A percentile compares a stretch with the other conserved stretches of the same genome.
These are phyloP conservation scores for Xylaria curta DNA, from an alignment of 495 filamentous ascomycete species.

Conservation along the genomic window DNA sequence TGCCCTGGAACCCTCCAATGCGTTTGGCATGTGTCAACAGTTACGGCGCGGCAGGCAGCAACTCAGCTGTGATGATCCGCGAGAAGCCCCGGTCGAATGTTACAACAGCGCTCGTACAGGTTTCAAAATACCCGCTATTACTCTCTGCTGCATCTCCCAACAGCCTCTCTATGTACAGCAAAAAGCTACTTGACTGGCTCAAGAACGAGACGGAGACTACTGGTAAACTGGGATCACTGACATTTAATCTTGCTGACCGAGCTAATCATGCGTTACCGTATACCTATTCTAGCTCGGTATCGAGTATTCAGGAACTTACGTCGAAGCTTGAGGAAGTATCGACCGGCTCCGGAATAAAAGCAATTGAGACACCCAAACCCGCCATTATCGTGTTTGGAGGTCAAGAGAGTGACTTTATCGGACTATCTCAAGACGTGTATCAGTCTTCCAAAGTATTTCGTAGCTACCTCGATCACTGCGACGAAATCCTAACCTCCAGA, in stretches of 20 bases:
- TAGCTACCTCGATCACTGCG: conserved; percentile 47
- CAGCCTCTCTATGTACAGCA: conserved; percentile 23
- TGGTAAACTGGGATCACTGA: conserved; percentile 8
- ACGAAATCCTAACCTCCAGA: conserved; percentile 31
- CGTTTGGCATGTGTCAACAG: conserved; percentile 41
- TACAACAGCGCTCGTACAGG: neutral
- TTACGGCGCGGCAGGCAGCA: conserved; percentile 40
- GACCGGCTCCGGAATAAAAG: neutral
- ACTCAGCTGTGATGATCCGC: conserved; percentile 41
- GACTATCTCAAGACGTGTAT: conserved; percentile 41
- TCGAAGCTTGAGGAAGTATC: conserved; percentile 18
- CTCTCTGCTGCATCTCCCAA: conserved; percentile 37
- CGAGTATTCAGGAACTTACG: conserved; percentile 10
- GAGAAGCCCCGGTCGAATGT: conserved; percentile 20
- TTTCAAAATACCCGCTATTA: conserved; percentile 64
- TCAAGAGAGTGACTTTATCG: conserved; percentile 48
- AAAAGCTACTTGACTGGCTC: conserved; percentile 14
- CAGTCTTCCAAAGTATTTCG: conserved; percentile 41
- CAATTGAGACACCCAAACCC: conserved; percentile 23
- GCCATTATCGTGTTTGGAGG: conserved; percentile 59
- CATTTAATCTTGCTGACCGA: conserved; percentile 18
- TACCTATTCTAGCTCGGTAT: neutral
- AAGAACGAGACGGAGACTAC: neutral
- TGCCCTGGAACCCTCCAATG: conserved; percentile 36
- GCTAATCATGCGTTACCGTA: conserved; percentile 20